phyloP scores from a whole-genome alignment of 345 rosid species.

The Rhizophora apiculata region DNA sequence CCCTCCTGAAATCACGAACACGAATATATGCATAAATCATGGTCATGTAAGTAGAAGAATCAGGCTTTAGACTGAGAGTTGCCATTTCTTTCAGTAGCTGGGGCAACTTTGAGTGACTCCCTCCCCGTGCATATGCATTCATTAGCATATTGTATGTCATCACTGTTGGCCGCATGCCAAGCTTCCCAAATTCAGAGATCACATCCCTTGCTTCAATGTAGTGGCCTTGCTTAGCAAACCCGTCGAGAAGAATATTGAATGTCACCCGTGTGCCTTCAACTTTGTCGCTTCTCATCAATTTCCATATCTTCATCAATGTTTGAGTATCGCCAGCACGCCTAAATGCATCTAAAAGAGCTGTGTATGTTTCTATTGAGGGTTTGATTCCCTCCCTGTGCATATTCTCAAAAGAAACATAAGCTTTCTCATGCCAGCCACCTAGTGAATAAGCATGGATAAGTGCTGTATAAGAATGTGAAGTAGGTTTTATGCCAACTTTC shows the following conservation, averaged over 20 bases:
- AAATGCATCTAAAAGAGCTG: constrained; percentile 76
- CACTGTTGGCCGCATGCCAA: constrained; percentile 70
- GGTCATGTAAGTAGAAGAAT: constrained; percentile 74
- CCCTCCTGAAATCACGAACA: constrained; percentile 83
- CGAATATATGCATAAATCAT: constrained; percentile 85
- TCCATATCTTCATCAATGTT: constrained; percentile 70
- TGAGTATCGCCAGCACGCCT: constrained; percentile 67
- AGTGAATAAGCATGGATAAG: constrained; percentile 88
- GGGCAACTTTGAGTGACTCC: constrained; percentile 71
- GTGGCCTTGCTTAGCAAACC: constrained; percentile 85
- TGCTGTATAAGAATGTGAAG: constrained; percentile 76
- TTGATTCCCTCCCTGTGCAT: constrained; percentile 64
- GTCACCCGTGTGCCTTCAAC: constrained; percentile 69
- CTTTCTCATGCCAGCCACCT: constrained; percentile 78
- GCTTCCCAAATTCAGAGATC: constrained; percentile 66
- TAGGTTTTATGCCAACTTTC: constrained; percentile 63
- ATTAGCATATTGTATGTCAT: constrained; percentile 93
- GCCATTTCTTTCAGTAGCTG: constrained; percentile 84
- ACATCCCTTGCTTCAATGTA: constrained; percentile 84
- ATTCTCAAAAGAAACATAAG: constrained; percentile 55
- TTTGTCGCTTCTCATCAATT: constrained; percentile 58
- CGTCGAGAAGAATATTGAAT: constrained; percentile 78
- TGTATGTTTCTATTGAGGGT: constrained; percentile 81
- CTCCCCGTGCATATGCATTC: constrained; percentile 89
- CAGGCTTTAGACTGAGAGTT: constrained; percentile 61